Evolutionary conservation across 1,284 basidiomycete species (phyloP), one percentile per base, ranked within the genome.

Genomic region (Acaromyces ingoldii): DNA sequence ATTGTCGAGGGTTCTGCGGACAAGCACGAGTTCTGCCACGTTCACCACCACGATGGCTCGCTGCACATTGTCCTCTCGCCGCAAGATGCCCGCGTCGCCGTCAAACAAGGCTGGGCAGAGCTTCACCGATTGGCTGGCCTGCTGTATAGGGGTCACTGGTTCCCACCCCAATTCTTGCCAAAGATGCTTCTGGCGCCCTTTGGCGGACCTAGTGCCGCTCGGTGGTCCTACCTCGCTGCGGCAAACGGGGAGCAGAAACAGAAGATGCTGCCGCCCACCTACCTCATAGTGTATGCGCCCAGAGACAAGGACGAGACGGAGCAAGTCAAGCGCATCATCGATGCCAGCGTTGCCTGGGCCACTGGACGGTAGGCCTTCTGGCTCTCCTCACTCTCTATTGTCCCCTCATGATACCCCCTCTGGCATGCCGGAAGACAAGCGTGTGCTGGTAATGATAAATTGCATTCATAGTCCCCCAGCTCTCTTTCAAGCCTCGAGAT

Each of bases 11-110:
- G 4, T 13, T 37, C 38, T 49, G 7, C 36, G 4, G 15, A 13
- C n/a, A 15, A 26, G 22, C 36, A 38, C 19, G 65, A 67, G n/a
- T 59, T 63, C 17, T 49, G 49, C 17, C 65, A 67, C 49, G 13
- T 67, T 15, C 65, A 68, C 47, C 40, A 48, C 17, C 22, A 48
- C 13, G 65, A 68, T 37, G 62, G 62, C 3, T 59, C 56, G 11
- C 33, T 68, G 36, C 65, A 68, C 37, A 28, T 58, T 19, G 57
- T 60, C 9, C 26, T 66, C 29, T 49, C 55, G n/a, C 62, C 64
- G 0, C 33, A 50, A 11, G 63, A 68, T 37, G 60, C 63, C 4
- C 45, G 50, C 2, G 9, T 52, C 17, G 51, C 66, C 9, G 41
- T 68, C 0, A 49, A 55, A 13, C 42, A 51, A 29, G 57, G 57